A percentile compares a stretch with the other conserved stretches of the same genome.
Conservation (phyloP, 352 stramenopile species). For the Albugo candida region DNA sequence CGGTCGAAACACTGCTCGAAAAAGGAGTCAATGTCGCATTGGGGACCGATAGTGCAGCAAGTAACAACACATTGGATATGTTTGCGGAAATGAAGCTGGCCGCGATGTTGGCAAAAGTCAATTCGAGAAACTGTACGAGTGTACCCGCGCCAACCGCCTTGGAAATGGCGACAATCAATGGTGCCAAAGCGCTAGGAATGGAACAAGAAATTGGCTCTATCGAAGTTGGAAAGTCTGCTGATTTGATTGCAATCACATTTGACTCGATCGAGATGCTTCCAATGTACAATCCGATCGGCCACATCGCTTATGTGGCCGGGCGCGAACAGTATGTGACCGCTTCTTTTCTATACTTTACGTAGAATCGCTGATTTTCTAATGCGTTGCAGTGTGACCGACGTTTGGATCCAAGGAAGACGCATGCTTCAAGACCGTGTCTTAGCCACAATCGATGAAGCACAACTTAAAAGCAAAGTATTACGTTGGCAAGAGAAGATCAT, state of each 20-base stretch:
- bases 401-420: conserved; percentile 77
- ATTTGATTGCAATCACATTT: conserved; percentile 63
- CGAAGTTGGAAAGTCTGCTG: conserved; percentile 67
- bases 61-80: conserved; percentile 84
- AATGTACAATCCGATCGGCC: conserved; percentile 75
- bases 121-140: conserved; percentile 37
- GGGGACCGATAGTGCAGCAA: conserved; percentile 69
- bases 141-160: conserved; percentile 37
- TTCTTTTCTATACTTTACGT: not conserved
- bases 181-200: conserved; percentile 64
- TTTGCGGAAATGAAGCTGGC: conserved; percentile 79
- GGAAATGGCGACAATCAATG: conserved; percentile 81
- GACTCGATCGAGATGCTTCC: conserved; percentile 74
- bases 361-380: conserved; percentile 3
- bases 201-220: conserved; percentile 69
- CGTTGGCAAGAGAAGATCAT: conserved; percentile 38
- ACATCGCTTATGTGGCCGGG: conserved; percentile 70
- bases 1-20: conserved; percentile 49
- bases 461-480: conserved; percentile 37
- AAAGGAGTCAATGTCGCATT: conserved; percentile 71
- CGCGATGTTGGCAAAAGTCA: conserved; percentile 65
- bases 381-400: conserved; percentile 53
- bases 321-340: conserved; percentile 32
- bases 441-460: conserved; percentile 41
- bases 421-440: conserved; percentile 49